Evolutionary conservation across 78 protist species (phyloP), one percentile per base, ranked within the genome.

Genomic region (Anaeramoeba ignava): DNA sequence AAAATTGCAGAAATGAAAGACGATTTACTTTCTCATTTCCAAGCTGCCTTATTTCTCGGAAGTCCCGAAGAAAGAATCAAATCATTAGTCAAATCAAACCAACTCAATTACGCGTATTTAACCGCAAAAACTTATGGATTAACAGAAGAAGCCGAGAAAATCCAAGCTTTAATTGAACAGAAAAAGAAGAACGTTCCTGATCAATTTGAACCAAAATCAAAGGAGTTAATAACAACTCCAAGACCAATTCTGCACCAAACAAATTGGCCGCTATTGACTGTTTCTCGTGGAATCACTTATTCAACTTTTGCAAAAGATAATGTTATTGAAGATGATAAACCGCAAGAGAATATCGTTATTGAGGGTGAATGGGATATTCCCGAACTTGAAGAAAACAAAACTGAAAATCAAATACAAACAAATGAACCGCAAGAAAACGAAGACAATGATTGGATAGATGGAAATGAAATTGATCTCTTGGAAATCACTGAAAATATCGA

Each of bases 31-130:
- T 0, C 83, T 3, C 85, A 88, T 33, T 94, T 95, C 91, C 98
- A 96, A 73, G 92, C 84, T 78, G 88, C 97, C 3, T 85, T 96
- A 68, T 94, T 87, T 85, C 83, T 92, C 31, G 98, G 99, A 42
- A 96, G 95, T 34, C 94, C 87, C 33, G 87, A 38, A 36, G 91
- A 89, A 82, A 89, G 98, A 37, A 81, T 93, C 67, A 79, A 68
- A 36, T 37, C 94, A 33, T 91, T 97, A 36, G 12, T 27, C 31
- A 27, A n/a, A 31, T 67, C 38, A 27, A 31, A 27, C 78, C 27
- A n/a, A 67, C n/a, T n/a, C n/a, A n/a, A n/a, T n/a, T 89, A 96
- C 40, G 99, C 99, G 0, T 93, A 87, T 86, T 68, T 89, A 38
- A 79, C 90, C 0, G 96, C 99, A 8, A 2, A 79, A 2, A 85